phyloP scores from a whole-genome alignment of 2,329 filamentous ascomycete species.

The Sarocladiaceae sp. region DNA sequence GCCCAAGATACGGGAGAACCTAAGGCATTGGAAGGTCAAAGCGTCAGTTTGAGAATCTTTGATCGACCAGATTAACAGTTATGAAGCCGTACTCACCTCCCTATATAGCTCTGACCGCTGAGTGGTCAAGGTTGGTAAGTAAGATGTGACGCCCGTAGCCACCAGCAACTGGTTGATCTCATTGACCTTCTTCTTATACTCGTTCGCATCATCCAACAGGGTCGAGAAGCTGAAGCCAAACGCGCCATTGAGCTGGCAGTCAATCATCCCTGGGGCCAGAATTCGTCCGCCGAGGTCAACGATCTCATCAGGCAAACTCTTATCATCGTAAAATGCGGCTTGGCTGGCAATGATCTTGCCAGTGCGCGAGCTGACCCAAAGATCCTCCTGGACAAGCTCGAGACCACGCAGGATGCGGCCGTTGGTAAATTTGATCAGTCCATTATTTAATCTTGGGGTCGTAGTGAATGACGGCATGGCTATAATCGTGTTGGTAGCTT shows the following conservation, averaged over 20 bases:
- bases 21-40: no score
- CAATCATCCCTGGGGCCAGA: constrained; percentile 80
- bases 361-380: constrained; percentile 81
- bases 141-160: constrained; percentile 80
- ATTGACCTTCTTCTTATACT: constrained; percentile 69
- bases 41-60: constrained; percentile 1
- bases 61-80: background rate
- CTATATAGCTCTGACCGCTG: constrained; percentile 79
- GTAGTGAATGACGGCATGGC: no score
- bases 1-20: constrained; percentile 72
- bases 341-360: constrained; percentile 78
- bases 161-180: constrained; percentile 69
- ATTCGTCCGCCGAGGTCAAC: constrained; percentile 81
- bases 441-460: constrained; percentile 38
- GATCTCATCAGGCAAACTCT: constrained; percentile 65
- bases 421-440: constrained; percentile 85
- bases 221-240: constrained; percentile 91
- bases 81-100: constrained; percentile 42
- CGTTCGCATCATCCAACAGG: constrained; percentile 62
- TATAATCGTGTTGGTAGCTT: no score
- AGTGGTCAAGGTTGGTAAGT: constrained; percentile 80
- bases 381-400: constrained; percentile 66
- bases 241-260: constrained; percentile 87
- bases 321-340: constrained; percentile 63
- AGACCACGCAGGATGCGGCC: constrained; percentile 71